phyloP scores from a whole-genome alignment of 2,329 filamentous ascomycete genomes.

The Aspergillus latus region DNA sequence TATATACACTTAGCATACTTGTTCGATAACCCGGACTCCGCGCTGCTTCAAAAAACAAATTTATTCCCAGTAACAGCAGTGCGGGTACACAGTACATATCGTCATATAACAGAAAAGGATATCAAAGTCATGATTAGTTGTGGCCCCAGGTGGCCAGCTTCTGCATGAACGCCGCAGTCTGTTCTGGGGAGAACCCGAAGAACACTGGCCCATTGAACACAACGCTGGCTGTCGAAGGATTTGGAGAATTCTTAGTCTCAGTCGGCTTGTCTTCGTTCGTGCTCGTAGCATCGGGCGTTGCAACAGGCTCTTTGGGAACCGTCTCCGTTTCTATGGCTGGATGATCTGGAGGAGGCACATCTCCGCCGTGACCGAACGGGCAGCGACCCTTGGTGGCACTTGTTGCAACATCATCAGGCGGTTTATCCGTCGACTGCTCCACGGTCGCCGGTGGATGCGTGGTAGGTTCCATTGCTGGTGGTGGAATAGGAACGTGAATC shows the following conservation, averaged over 20 bases:
- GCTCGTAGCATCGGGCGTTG: slow-evolving; percentile 7
- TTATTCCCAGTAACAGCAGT: no score
- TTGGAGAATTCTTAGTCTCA: slow-evolving; percentile 13
- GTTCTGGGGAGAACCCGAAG: slow-evolving; percentile 82
- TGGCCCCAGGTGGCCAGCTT: slow-evolving; percentile 41
- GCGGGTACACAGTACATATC: no score
- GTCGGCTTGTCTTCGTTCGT: slow-evolving; percentile 10
- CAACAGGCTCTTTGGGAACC: slow-evolving; percentile 17
- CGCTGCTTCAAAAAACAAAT: neutral
- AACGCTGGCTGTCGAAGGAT: slow-evolving; percentile 60
- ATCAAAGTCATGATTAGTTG: slow-evolving; percentile 3
- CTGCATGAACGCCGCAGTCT: slow-evolving; percentile 74
- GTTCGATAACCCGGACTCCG: neutral
- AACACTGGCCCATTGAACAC: slow-evolving; percentile 92
- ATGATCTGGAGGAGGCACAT: slow-evolving; percentile 20
- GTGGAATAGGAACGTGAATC: slow-evolving; percentile 70
- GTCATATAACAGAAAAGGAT: neutral
- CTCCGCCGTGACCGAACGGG: slow-evolving; percentile 34
- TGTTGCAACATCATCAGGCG: slow-evolving; percentile 14
- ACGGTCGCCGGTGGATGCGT: slow-evolving; percentile 24
- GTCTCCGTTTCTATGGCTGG: slow-evolving; percentile 18
- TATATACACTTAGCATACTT: neutral
- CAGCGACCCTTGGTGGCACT: slow-evolving; percentile 31
- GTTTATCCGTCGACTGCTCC: slow-evolving; percentile 20
- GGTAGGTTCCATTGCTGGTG: slow-evolving; percentile 27